phyloP scores from a whole-genome alignment of 192 early-diverging fungal species.

The Endogone sp. region DNA sequence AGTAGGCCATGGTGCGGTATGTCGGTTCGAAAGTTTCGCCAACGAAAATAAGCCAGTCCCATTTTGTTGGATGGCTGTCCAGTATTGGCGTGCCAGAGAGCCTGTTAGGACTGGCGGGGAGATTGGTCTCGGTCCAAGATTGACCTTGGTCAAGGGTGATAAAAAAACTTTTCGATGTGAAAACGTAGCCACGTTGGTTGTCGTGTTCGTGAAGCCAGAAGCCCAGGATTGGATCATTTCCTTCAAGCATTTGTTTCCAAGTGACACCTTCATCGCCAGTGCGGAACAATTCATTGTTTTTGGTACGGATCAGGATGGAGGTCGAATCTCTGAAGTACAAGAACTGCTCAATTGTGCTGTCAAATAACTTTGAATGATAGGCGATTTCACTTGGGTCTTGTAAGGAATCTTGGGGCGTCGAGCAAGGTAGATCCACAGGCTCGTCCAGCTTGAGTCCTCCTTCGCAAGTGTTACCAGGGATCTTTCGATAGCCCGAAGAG shows the following conservation, averaged over 20 bases:
- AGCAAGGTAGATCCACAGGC: conserved; percentile 38
- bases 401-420: conserved; percentile 11
- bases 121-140: conserved; percentile 35
- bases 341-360: conserved; percentile 51
- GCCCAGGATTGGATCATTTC: conserved; percentile 43
- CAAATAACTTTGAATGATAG: conserved; percentile 18
- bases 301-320: conserved; percentile 57
- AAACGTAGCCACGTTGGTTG: conserved; percentile 59
- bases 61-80: conserved; percentile 85
- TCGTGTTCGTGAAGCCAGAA: conserved; percentile 73
- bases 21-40: conserved; percentile 47
- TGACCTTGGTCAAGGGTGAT: conserved; percentile 58
- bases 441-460: conserved; percentile 47
- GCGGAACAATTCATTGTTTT: conserved; percentile 58
- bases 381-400: conserved; percentile 20
- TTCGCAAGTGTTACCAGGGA: conserved; percentile 82
- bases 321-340: conserved; percentile 65
- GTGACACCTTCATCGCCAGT: conserved; percentile 70
- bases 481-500: conserved; percentile 73
- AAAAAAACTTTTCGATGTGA: conserved; percentile 47
- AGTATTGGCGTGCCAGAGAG: conserved; percentile 60
- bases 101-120: conserved; percentile 61
- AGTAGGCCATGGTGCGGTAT: conserved; percentile 71
- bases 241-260: conserved; percentile 58
- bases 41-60: conserved; percentile 86